Conservation (phyloP, 306 rosid genomes). For the Vicia sativa region DNA sequence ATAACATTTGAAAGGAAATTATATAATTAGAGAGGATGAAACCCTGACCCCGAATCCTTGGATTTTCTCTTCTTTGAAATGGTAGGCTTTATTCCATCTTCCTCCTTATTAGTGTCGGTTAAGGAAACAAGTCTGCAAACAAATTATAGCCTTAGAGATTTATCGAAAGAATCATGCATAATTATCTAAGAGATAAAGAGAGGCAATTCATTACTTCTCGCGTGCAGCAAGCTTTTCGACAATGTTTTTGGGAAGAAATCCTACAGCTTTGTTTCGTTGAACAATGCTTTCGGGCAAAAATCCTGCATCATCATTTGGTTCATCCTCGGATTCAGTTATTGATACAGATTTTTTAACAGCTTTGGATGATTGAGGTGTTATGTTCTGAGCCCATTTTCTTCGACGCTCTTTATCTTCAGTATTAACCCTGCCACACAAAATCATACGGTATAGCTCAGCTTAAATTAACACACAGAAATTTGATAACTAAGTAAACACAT, state of each 20-base stretch:
- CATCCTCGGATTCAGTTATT: conserved; percentile 41
- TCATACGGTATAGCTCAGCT: neutral
- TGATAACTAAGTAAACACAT: neutral
- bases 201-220: conserved; percentile 74
- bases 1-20: conserved; percentile 9
- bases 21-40: conserved; percentile 22
- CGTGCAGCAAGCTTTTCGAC: conserved; percentile 77
- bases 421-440: conserved; percentile 54
- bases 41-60: conserved; percentile 65
- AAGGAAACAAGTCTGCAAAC: conserved; percentile 61
- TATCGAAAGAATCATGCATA: conserved; percentile 16
- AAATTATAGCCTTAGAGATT: conserved; percentile 31
- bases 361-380: conserved; percentile 62
- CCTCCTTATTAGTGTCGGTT: conserved; percentile 64
- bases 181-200: conserved; percentile 1
- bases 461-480: conserved; percentile 6
- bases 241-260: conserved; percentile 76
- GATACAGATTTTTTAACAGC: conserved; percentile 37
- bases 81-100: conserved; percentile 45
- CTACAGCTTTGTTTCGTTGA: conserved; percentile 42
- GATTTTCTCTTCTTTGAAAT: conserved; percentile 57
- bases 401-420: conserved; percentile 77
- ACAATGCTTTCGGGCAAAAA: conserved; percentile 39
- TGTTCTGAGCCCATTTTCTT: conserved; percentile 67
- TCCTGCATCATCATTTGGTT: conserved; percentile 45